These are phyloP conservation scores for Malassezia nana DNA, from an alignment of 1,284 basidiomycete species.

Conservation along the genomic window DNA sequence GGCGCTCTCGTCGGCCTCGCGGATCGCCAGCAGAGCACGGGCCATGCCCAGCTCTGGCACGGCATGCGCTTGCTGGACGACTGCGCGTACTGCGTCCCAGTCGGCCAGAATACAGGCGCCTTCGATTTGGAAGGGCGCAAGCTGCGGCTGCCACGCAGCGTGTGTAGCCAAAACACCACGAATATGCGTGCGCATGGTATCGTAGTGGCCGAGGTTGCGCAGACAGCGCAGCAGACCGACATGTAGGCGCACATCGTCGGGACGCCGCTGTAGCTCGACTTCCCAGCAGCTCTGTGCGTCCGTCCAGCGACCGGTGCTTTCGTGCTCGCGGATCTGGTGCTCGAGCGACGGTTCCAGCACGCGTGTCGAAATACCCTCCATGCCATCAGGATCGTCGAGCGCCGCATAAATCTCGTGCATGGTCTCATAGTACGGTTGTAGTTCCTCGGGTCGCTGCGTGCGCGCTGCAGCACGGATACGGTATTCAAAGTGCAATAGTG, in stretches of 20 bases:
- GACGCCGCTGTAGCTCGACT: slow-evolving; percentile 80
- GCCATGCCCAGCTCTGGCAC: slow-evolving; percentile 66
- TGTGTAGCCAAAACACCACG: slow-evolving; percentile 76
- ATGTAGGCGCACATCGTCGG: slow-evolving; percentile 78
- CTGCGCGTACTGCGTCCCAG: slow-evolving; percentile 58
- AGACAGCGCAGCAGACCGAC: slow-evolving; percentile 82
- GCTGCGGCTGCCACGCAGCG: slow-evolving; percentile 68
- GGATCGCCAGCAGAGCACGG: slow-evolving; percentile 70
- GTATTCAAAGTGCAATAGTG: slow-evolving; percentile 88
- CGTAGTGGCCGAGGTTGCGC: slow-evolving; percentile 91
- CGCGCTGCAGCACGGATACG: slow-evolving; percentile 37
- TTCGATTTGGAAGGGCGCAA: slow-evolving; percentile 80
- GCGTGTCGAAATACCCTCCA: slow-evolving; percentile 89
- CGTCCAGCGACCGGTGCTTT: slow-evolving; percentile 94
- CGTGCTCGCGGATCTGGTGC: slow-evolving; percentile 95
- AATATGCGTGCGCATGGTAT: slow-evolving; percentile 90
- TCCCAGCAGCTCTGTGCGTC: slow-evolving; percentile 99
- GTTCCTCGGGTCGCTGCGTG: slow-evolving; percentile 27
- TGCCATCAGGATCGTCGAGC: slow-evolving; percentile 95
- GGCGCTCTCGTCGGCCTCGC: slow-evolving; percentile 50
- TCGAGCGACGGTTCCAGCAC: slow-evolving; percentile 83
- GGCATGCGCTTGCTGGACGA: slow-evolving; percentile 52
- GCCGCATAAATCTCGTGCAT: slow-evolving; percentile 92
- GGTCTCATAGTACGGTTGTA: slow-evolving; percentile 71
- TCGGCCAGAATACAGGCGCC: slow-evolving; percentile 91